Conservation (phyloP, 2,329 filamentous ascomycete genomes). For the Hortaea werneckii region DNA sequence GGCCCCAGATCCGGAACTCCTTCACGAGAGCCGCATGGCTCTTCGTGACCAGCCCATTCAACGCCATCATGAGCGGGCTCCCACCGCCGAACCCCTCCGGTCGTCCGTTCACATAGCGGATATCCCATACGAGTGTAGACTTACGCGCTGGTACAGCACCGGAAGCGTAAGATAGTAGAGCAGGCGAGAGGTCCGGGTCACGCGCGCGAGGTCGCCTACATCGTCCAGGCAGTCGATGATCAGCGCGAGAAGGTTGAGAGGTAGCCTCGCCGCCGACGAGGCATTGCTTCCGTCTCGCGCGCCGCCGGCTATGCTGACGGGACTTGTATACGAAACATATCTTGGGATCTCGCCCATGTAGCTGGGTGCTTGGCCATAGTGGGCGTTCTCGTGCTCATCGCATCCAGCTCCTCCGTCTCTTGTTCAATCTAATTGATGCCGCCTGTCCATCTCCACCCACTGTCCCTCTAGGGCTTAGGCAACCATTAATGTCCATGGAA, state of each 20-base stretch:
- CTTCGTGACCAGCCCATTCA: conserved; percentile 51
- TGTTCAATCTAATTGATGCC: no score
- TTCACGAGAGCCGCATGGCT: conserved; percentile 44
- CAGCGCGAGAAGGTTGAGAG: conserved; percentile 48
- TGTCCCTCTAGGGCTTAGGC: no score
- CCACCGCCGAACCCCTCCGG: conserved; percentile 53
- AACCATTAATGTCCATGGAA: no score
- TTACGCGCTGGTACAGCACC: conserved; percentile 48
- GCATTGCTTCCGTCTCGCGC: no score
- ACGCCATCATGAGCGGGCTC: conserved; percentile 53
- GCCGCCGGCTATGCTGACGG: conserved; percentile 10
- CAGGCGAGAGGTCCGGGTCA: conserved; percentile 50
- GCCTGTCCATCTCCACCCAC: no score
- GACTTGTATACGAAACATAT: conserved; percentile 19
- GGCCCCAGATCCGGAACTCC: conserved; percentile 42
- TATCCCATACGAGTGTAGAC: conserved; percentile 48
- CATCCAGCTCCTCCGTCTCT: no score
- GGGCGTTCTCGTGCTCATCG: neutral
- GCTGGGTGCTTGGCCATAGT: neutral
- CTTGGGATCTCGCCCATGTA: conserved; percentile 12
- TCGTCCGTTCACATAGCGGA: conserved; percentile 47
- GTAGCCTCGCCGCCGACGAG: conserved; percentile 28
- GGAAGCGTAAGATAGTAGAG: conserved; percentile 56
- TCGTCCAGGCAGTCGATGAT: conserved; percentile 50
- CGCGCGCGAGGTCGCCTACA: conserved; percentile 46